These are phyloP conservation scores for Aaosphaeria arxii DNA, from an alignment of 2,329 filamentous ascomycete species.

Conservation along the genomic window DNA sequence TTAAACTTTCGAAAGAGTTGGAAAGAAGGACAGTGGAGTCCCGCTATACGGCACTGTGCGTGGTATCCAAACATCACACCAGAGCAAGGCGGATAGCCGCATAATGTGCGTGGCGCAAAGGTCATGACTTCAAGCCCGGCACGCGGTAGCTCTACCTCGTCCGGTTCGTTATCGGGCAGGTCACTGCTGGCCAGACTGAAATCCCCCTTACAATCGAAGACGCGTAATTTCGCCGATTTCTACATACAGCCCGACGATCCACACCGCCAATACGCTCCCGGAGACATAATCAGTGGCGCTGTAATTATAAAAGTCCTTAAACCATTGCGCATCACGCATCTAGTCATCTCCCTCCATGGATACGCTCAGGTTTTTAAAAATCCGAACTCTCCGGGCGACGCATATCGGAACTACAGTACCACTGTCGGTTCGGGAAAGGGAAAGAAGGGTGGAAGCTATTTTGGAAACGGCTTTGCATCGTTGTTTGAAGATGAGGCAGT, in stretches of 20 bases:
- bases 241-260: slow-evolving; percentile 75
- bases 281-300: slow-evolving; percentile 70
- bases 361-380: slow-evolving; percentile 77
- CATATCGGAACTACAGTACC: slow-evolving; percentile 46
- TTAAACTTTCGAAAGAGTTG: no score
- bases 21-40: background rate
- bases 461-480: slow-evolving; percentile 74
- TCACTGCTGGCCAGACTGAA: slow-evolving; percentile 54
- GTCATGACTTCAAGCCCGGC: slow-evolving; percentile 39
- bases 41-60: background rate
- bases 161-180: slow-evolving; percentile 23
- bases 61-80: no score
- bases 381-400: slow-evolving; percentile 59
- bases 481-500: slow-evolving; percentile 81
- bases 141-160: slow-evolving; percentile 28
- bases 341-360: slow-evolving; percentile 74
- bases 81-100: slow-evolving; percentile 28
- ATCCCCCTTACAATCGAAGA: slow-evolving; percentile 52
- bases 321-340: slow-evolving; percentile 73
- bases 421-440: slow-evolving; percentile 55
- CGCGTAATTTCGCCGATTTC: slow-evolving; percentile 73
- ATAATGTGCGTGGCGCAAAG: slow-evolving; percentile 36
- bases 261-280: slow-evolving; percentile 71
- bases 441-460: slow-evolving; percentile 55
- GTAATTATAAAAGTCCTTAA: slow-evolving; percentile 72